Base-by-base conservation (phyloP, 257 asterid species). In the Solanum sitiens region DNA sequence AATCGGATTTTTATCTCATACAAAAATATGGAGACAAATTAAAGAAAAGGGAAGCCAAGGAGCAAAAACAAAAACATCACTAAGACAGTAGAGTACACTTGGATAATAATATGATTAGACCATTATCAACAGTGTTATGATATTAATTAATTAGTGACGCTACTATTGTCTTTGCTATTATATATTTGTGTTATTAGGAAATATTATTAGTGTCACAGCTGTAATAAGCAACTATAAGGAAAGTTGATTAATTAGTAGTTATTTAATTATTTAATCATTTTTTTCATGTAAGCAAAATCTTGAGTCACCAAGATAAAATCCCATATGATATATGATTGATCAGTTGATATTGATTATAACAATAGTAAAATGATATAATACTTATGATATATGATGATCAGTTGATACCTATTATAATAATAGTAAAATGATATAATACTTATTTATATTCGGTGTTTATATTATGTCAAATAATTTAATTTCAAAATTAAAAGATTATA, bases 81-180 rank as follows among this genome's bases (percentile, higher is more conserved):
- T 70, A 88, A 88, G 89, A 87, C 18, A 44, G 21, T 37, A 63
- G 18, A 21, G 35, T 12, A 88, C 83, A 86, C 73, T 83, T 77
- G 89, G 89, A 90, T 88, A 32, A 84, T 83, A 87, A 47, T 89
- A 87, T 89, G 77, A 70, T 75, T 85, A 71, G 86, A 87, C 93
- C 94, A 92, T 86, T 88, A 90, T 89, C 91, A 90, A n/a, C 90
- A 87, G 88, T 87, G 75, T 79, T n/a, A 23, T 87, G 30, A 14
- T 88, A 83, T 83, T 84, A 87, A 77, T 68, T 50, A 56, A 77
- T 68, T 50, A 56, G 79, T 86, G 90, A 75, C 88, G 8, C 33
- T 21, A 39, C 61, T 32, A 71, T 71, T 68, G 11, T 86, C 11
- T 70, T 87, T 74, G 85, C 86, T 86, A 63, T 92, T 86, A 86